Percentiles rank a stretch among this genome's conserved stretches.
These are phyloP conservation scores for Cardamine resedifolia DNA, from an alignment of 345 rosid species.

Conservation along the genomic window DNA sequence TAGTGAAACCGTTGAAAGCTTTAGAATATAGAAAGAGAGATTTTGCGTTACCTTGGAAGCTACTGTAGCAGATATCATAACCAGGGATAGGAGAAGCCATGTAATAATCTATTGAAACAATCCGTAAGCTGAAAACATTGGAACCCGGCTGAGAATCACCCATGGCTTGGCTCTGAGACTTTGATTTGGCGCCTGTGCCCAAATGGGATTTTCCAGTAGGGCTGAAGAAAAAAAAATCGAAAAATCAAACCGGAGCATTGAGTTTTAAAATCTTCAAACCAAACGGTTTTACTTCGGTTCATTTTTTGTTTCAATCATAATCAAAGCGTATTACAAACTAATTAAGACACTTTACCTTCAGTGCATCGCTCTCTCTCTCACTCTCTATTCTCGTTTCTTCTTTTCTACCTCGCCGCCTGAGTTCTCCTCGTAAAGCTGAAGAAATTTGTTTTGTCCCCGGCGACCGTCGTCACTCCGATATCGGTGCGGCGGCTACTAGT, in stretches of 20 bases:
- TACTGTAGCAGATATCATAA: constrained; percentile 71
- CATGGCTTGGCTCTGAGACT: constrained; percentile 33
- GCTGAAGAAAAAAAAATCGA: neutral
- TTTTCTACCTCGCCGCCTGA: neutral
- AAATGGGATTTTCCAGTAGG: neutral
- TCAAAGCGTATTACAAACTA: neutral
- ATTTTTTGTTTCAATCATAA: neutral
- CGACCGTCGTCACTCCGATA: neutral
- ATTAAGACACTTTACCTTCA: neutral
- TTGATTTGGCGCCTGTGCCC: constrained; percentile 16
- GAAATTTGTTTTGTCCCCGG: neutral
- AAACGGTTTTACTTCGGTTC: constrained; percentile 6
- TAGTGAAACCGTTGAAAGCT: too few species aligned
- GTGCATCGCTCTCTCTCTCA: neutral
- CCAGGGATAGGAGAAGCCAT: constrained; percentile 81
- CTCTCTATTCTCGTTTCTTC: neutral
- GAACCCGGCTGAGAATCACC: constrained; percentile 51
- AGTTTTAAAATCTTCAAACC: constrained; percentile 10
- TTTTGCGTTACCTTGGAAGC: constrained; percentile 62
- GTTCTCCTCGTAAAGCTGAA: neutral
- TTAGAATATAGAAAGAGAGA: neutral
- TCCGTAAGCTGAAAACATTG: constrained; percentile 69
- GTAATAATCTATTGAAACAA: constrained; percentile 79
- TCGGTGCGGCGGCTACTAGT: neutral
- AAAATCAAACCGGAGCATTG: constrained; percentile 1